These are phyloP conservation scores for Serendipita indica DNA, from an alignment of 768 basidiomycete genomes.

Conservation along the genomic window DNA sequence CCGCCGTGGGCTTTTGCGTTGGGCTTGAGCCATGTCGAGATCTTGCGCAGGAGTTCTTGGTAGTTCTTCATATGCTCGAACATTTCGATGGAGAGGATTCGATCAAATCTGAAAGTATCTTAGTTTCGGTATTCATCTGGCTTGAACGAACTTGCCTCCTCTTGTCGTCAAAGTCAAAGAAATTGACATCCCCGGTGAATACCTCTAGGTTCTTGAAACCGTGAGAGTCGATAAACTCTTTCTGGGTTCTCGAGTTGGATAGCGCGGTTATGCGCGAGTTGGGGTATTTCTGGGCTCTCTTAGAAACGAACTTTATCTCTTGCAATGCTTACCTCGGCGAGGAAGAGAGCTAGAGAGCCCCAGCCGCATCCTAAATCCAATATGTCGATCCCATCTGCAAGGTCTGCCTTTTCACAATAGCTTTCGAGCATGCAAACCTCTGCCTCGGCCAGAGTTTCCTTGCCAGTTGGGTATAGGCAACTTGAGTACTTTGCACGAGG, in stretches of 20 bases:
- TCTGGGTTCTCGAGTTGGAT: slow-evolving; percentile 57
- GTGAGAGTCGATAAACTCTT: slow-evolving; percentile 41
- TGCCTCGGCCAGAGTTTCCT: slow-evolving; percentile 42
- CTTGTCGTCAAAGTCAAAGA: slow-evolving; percentile 38
- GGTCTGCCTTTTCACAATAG: slow-evolving; percentile 48
- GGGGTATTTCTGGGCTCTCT: slow-evolving; percentile 43
- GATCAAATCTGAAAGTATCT: slow-evolving; percentile 44
- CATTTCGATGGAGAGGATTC: slow-evolving; percentile 62
- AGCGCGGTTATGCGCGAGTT: slow-evolving; percentile 45
- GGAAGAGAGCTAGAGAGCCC: slow-evolving; percentile 55
- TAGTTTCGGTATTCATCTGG: background rate
- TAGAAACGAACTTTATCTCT: background rate
- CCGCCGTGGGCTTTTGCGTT: slow-evolving; percentile 16
- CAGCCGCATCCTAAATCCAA: slow-evolving; percentile 62
- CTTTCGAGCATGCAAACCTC: slow-evolving; percentile 50
- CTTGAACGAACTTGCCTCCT: slow-evolving; percentile 25
- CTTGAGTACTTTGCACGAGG: slow-evolving; percentile 53
- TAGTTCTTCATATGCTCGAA: slow-evolving; percentile 72
- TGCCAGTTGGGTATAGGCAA: slow-evolving; percentile 45
- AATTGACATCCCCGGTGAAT: slow-evolving; percentile 55
- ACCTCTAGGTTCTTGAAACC: slow-evolving; percentile 44
- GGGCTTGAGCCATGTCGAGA: slow-evolving; percentile 49
- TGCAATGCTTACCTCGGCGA: slow-evolving; percentile 35
- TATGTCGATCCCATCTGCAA: slow-evolving; percentile 46
- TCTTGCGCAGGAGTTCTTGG: slow-evolving; percentile 40